Evolutionary conservation across 192 early-diverging fungal genomes (phyloP), one percentile per base, ranked within the genome.

Genomic region (Umbelopsis isabellina): DNA sequence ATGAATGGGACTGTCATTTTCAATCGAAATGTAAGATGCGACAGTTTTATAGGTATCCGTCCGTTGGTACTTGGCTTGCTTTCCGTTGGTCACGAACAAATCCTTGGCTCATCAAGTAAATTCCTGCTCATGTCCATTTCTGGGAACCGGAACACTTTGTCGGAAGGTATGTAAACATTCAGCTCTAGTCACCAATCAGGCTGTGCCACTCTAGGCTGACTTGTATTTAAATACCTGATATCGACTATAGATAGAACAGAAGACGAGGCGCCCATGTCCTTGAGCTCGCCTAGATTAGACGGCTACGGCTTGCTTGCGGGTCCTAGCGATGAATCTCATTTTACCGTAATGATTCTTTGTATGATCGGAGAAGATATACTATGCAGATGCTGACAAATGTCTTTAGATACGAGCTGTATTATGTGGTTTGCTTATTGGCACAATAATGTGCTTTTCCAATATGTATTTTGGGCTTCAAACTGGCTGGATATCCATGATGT

Each of bases 401-500:
- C 48, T 55, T 4, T 27, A 85, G 84, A 79, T 76, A 73, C 75
- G 86, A 18, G 71, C 86, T 2, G 82, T 91, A 0, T 44, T 81
- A 16, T 89, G 87, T 18, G 91, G 91, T 4, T 79, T 92, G 27
- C 30, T 79, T 18, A 89, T 92, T 53, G 91, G 91, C n/a, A 80
- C 85, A 10, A 65, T 92, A 13, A 69, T 92, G 49, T 90, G 90
- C 46, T 94, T 94, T 65, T 94, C 93, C 45, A 96, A 96, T 78
- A 88, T 94, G 81, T 96, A 94, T 77, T 91, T 95, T 72, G 94
- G 94, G 1, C 80, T 96, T 33, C 94, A 92, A 71, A 91, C 88
- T 47, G 90, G 90, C 1, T 93, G 91, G 90, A 89, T 91, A 66
- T 87, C 85, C 22, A 92, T 92, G 89, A 91, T 91, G 89, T 90